These are phyloP conservation scores for Apiospora phragmitis DNA, from an alignment of 2,329 filamentous ascomycete species.

Conservation along the genomic window DNA sequence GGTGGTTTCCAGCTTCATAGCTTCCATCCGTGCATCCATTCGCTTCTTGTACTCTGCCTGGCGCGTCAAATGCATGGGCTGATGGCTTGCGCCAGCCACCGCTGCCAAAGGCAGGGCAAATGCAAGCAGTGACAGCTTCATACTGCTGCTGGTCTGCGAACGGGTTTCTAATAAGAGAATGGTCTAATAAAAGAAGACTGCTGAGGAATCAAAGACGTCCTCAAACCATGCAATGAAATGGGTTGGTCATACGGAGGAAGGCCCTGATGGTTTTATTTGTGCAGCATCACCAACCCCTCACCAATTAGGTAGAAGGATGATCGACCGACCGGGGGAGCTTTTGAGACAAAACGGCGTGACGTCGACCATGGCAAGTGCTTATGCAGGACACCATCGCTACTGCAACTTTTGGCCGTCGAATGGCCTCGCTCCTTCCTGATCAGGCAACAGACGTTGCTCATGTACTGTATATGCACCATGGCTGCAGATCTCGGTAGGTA, in stretches of 20 bases:
- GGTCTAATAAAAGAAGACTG: neutral
- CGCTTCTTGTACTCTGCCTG: constrained; percentile 8
- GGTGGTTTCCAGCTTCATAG: neutral
- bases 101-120: neutral
- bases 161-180: neutral
- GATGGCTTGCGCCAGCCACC: neutral
- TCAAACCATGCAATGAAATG: neutral
- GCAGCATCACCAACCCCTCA: neutral
- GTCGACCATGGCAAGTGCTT: neutral
- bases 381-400: neutral
- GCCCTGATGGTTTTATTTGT: neutral
- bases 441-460: neutral
- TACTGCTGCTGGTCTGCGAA: neutral
- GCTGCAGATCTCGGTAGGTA: neutral
- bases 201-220: neutral
- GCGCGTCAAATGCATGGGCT: neutral
- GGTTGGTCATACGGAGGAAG: neutral
- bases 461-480: neutral
- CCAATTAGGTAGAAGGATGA: neutral
- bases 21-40: neutral
- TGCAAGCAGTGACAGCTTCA: neutral
- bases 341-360: neutral
- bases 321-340: neutral
- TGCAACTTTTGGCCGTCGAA: neutral
- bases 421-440: neutral